Percentiles rank a stretch among this genome's conserved stretches.
phyloP scores from a whole-genome alignment of 108 stramenopile species.

The Skeletonema tropicum region DNA sequence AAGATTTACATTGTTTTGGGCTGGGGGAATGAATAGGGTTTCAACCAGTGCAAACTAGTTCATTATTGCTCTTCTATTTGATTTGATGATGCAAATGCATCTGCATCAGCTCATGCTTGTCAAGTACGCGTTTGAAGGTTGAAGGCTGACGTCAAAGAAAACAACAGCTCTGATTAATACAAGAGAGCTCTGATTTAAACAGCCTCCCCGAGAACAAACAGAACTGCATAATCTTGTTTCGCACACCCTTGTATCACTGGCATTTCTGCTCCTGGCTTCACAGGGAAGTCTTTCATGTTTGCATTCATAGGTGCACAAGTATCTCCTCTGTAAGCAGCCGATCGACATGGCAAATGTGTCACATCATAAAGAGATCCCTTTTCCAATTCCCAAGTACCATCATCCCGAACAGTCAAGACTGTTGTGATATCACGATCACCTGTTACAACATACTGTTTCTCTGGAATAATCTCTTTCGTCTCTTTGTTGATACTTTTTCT shows the following conservation, averaged over 20 bases:
- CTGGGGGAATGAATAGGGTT: too few species aligned
- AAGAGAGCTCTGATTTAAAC: slow-evolving; percentile 10
- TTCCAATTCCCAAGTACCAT: slow-evolving; percentile 51
- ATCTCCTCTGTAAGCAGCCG: slow-evolving; percentile 43
- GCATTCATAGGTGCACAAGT: slow-evolving; percentile 44
- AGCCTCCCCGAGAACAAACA: slow-evolving; percentile 61
- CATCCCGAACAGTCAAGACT: slow-evolving; percentile 38
- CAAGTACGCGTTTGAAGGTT: too few species aligned
- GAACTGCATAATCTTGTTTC: slow-evolving; percentile 58
- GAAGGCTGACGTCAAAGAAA: too few species aligned
- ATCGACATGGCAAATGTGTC: slow-evolving; percentile 57
- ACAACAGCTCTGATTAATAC: too few species aligned
- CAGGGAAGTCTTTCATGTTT: slow-evolving; percentile 47
- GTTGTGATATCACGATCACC: slow-evolving; percentile 51
- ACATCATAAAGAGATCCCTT: slow-evolving; percentile 56
- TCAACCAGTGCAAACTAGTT: too few species aligned
- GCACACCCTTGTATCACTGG: slow-evolving; percentile 40
- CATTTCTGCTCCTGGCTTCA: slow-evolving; percentile 59
- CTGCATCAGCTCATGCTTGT: too few species aligned
- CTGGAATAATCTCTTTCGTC: slow-evolving; percentile 34
- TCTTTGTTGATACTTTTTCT: slow-evolving; percentile 66
- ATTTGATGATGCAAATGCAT: too few species aligned
- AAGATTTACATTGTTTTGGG: too few species aligned
- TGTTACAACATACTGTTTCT: slow-evolving; percentile 49
- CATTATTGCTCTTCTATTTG: too few species aligned